These are phyloP conservation scores for Articulospora tetracladia DNA, from an alignment of 495 filamentous ascomycete species.

Conservation along the genomic window DNA sequence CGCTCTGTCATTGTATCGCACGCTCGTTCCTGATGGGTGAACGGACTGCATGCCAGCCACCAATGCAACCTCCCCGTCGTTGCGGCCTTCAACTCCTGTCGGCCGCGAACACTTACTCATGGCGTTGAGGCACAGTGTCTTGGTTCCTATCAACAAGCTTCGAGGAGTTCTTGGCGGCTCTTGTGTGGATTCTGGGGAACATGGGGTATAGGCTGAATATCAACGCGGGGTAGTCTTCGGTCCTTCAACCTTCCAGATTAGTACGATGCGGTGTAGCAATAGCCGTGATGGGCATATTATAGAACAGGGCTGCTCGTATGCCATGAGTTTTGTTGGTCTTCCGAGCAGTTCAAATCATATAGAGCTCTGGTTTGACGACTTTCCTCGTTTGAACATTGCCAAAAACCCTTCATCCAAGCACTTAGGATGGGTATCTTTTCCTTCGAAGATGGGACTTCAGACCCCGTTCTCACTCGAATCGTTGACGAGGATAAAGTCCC, in stretches of 20 bases:
- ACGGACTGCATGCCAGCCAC: not conserved
- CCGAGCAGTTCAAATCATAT: not conserved
- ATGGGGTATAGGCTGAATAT: not conserved
- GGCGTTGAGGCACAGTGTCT: not conserved
- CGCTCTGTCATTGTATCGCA: too few species aligned
- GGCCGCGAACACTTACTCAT: not conserved
- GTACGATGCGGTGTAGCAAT: not conserved
- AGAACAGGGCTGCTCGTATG: not conserved
- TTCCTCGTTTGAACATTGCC: too few species aligned
- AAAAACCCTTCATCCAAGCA: too few species aligned
- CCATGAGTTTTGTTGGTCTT: not conserved
- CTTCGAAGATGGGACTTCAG: conserved; percentile 20
- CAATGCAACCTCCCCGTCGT: not conserved
- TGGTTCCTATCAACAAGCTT: not conserved
- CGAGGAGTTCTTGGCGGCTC: not conserved
- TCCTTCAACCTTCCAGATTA: not conserved
- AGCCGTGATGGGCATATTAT: not conserved
- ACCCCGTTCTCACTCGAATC: conserved; percentile 49
- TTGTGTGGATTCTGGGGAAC: not conserved
- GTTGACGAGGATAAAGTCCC: conserved; percentile 48
- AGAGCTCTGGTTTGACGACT: too few species aligned
- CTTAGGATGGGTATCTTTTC: not conserved
- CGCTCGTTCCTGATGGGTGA: not conserved
- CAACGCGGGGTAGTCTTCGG: not conserved
- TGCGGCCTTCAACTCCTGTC: not conserved